Evolutionary conservation across 2,329 filamentous ascomycete genomes (phyloP).

Genomic region (Hymenoscyphus occultus): DNA sequence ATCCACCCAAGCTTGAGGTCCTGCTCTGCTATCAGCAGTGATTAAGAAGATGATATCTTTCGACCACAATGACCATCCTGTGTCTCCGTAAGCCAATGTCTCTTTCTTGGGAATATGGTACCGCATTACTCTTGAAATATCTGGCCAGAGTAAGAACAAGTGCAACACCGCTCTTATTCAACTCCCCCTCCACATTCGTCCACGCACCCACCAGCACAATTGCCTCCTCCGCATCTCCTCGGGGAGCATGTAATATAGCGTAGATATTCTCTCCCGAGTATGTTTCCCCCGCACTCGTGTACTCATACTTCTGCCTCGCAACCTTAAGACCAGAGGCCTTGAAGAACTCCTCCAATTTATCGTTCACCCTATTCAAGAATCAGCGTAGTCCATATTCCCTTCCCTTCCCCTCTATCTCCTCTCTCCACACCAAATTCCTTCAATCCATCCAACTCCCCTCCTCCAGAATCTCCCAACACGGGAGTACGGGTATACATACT

Average conservation of each 20-base stretch:
- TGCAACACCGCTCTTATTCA: conserved; percentile 85
- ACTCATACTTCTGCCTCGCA: conserved; percentile 83
- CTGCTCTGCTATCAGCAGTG: conserved; percentile 82
- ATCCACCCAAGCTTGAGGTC: conserved; percentile 95
- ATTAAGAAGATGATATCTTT: conserved; percentile 96
- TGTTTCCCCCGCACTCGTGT: conserved; percentile 70
- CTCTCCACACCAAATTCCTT: not conserved
- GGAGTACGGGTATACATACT: conserved; percentile 40
- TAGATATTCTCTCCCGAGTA: conserved; percentile 88
- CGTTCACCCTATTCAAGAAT: conserved; percentile 54
- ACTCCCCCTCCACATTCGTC: conserved; percentile 72
- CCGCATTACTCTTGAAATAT: conserved; percentile 77
- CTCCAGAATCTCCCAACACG: too few species aligned
- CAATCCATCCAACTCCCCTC: too few species aligned
- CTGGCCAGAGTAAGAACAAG: conserved; percentile 82
- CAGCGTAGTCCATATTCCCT: not conserved
- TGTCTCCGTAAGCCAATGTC: conserved; percentile 15
- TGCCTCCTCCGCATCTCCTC: conserved; percentile 94
- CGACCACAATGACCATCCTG: conserved; percentile 94
- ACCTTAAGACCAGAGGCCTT: conserved; percentile 79
- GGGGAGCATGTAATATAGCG: conserved; percentile 85
- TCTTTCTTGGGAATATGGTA: not conserved
- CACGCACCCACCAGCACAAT: conserved; percentile 90
- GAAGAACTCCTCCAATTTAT: conserved; percentile 73
- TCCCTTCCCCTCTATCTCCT: not conserved